Base-by-base conservation (phyloP, 805 yeast genomes). In the Cyberlindnera suaveolens region DNA sequence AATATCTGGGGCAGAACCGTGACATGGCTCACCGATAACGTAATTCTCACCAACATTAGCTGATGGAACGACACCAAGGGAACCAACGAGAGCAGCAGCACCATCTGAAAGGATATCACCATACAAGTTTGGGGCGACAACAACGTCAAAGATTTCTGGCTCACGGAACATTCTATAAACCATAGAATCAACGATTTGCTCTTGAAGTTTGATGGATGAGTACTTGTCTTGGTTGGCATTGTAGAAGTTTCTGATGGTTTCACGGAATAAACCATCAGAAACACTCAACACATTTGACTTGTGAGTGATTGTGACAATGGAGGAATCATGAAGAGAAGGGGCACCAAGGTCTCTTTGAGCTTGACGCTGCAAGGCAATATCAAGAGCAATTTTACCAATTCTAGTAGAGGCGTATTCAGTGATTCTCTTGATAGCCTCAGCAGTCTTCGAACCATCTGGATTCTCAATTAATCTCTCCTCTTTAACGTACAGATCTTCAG, bases 11-110 rank as follows among this genome's bases (percentile, higher is more conserved):
- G 99, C 99, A 44, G 96, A 86, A 49, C 99, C 99, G 70, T 93
- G 99, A 64, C 97, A 90, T 62, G 99, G 99, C 71, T 93, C 99
- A 64, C 99, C 99, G 62, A 93, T 88, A 50, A 95, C 97, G 62
- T 93, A 91, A 63, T 75, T 69, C 63, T 89, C 96, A 60, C 99
- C 99, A 50, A 93, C 99, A 61, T 93, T 93, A 48, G 98, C 98
- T 42, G 95, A 84, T 59, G 99, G 98, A 44, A 93, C 97, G 45
- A 93, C 96, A 62, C 99, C 99, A 52, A 93, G 77, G 27, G 98
- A 91, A 40, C 99, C 99, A 45, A 91, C 96, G 44, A 90, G 75
- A 14, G 98, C 97, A 54, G 98, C 98, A 43, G 98, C 98, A 69
- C 97, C 98, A 63, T 90, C 98, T 51, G 95, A 84, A 56, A 93